Conservation (phyloP, 208 protist genomes). For the Crithidia thermophila region DNA sequence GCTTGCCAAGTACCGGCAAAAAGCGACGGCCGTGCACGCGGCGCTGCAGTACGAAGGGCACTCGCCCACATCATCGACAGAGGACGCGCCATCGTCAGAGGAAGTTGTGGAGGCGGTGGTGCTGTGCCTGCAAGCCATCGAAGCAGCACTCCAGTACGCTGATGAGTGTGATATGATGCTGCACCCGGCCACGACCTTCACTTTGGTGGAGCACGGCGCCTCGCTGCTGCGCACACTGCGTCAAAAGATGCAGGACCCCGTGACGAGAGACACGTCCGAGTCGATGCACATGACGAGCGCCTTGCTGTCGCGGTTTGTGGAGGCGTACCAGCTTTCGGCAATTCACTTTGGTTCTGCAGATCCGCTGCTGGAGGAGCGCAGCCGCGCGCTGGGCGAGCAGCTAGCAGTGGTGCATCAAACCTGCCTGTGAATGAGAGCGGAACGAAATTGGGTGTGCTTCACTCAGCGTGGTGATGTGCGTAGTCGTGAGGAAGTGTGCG, state of each 20-base stretch:
- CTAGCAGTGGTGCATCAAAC: slow-evolving; percentile 47
- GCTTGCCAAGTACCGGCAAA: slow-evolving; percentile 52
- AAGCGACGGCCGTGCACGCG: slow-evolving; percentile 28
- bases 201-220: slow-evolving; percentile 52
- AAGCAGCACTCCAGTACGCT: slow-evolving; percentile 42
- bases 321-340: slow-evolving; percentile 51
- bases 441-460: too few relatives aligned
- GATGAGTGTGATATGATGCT: slow-evolving; percentile 45
- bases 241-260: slow-evolving; percentile 21
- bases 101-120: not conserved
- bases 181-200: slow-evolving; percentile 55
- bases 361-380: slow-evolving; percentile 20
- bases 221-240: slow-evolving; percentile 38
- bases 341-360: slow-evolving; percentile 22
- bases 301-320: slow-evolving; percentile 56
- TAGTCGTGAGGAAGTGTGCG: not conserved
- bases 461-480: too few relatives aligned
- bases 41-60: not conserved
- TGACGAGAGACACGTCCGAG: slow-evolving; percentile 26
- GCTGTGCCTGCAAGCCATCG: slow-evolving; percentile 48
- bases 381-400: slow-evolving; percentile 48
- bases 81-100: not conserved
- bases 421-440: slow-evolving; percentile 12
- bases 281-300: slow-evolving; percentile 14
- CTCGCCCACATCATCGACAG: not conserved